Evolutionary conservation across 805 yeast genomes (phyloP), one percentile per base, ranked within the genome.

Genomic region (Suhomyces sp.): DNA sequence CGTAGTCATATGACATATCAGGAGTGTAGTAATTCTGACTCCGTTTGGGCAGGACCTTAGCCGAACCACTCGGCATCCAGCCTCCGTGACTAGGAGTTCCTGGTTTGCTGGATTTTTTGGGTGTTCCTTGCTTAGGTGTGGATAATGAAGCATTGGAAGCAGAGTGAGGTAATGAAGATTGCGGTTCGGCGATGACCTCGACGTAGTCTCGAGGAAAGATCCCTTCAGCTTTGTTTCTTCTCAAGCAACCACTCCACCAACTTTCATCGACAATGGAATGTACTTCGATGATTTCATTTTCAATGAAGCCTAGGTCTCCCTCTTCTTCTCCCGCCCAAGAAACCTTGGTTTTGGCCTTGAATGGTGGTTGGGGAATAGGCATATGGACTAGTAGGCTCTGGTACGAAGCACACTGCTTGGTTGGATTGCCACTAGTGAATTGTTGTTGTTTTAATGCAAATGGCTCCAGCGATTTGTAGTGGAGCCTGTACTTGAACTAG

Each of bases 291-390:
- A 89, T 74, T 65, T 94, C 98, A 48, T 96, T 96, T 71, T 94
- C 98, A 19, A 92, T 80, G 66, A 94, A 94, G 0, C 98, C 98
- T 44, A 94, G 76, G 65, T 94, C 97, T 46, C 88, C 87, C 51
- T 85, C 88, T 62, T 88, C 84, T 63, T 90, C 91, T 13, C 97
- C 98, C 19, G 97, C 86, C 97, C 97, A 92, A 23, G 97, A 90
- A 65, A 88, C 93, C 40, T 81, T 81, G 8, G 99, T 94, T 64
- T 82, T 82, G 31, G 87, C 96, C 64, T 79, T 78, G 68, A 89
- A 89, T 4, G 96, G 96, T 15, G 81, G 73, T 27, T 72, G 70
- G 10, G 47, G 47, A 4, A 27, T 9, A 13, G 47, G 36, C 47
- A 42, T 42, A 19, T 36, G 41, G 41, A 36, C 22, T 36, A 15